Percentiles rank a stretch among this genome's conserved stretches.
phyloP scores from a whole-genome alignment of 148 eudicot genomes.

The Nepenthes gracilis region DNA sequence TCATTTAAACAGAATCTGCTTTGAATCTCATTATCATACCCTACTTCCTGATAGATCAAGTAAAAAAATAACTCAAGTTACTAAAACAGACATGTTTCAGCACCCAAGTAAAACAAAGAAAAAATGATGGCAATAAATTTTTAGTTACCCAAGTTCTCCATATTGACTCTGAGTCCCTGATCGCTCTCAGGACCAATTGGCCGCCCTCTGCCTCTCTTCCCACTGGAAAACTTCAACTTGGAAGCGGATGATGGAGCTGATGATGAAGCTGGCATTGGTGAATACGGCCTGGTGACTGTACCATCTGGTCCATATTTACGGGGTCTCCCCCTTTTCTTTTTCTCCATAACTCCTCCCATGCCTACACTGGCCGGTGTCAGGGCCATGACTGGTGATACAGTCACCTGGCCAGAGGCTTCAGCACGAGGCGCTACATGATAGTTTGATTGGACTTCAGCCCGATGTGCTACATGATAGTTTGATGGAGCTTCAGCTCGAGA shows the following conservation, averaged over 20 bases:
- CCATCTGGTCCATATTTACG: conserved; percentile 30
- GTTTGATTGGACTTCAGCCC: too few relatives aligned
- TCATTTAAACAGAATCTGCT: too few relatives aligned
- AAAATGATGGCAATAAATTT: conserved; percentile 1
- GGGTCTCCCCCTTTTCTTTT: conserved; percentile 65
- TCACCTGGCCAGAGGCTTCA: conserved; percentile 17
- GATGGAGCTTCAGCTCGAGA: too few relatives aligned
- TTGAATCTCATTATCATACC: too few relatives aligned
- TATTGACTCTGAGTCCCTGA: conserved; percentile 21
- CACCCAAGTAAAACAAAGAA: neutral
- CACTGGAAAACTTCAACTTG: conserved; percentile 12
- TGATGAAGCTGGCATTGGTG: too few relatives aligned
- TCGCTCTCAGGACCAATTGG: conserved; percentile 25
- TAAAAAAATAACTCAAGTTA: neutral
- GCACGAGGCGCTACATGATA: conserved; percentile 9
- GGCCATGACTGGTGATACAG: conserved; percentile 14
- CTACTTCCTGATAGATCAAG: neutral
- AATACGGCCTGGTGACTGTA: too few relatives aligned
- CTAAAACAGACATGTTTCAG: neutral
- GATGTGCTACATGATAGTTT: too few relatives aligned
- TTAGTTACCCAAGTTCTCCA: conserved; percentile 31
- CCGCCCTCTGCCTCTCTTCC: conserved; percentile 29
- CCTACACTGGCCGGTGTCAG: conserved; percentile 10
- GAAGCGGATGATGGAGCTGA: conserved; percentile 30
- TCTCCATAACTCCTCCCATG: conserved; percentile 20